Evolutionary conservation across 2,329 filamentous ascomycete genomes (phyloP).

Genomic region (Parascedosporium putredinis): DNA sequence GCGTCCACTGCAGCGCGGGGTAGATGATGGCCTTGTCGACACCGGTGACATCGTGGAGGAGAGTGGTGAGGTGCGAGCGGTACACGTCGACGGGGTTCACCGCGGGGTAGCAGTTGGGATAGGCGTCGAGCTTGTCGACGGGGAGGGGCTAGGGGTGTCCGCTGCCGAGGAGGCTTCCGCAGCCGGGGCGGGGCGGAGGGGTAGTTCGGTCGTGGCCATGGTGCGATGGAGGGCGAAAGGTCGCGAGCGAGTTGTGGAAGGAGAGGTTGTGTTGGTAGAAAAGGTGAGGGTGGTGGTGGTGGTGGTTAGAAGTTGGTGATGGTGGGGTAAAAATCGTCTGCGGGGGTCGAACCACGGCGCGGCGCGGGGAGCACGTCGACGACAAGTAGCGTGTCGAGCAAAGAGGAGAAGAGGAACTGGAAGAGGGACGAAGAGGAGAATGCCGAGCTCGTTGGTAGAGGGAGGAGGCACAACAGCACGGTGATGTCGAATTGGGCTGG

Average conservation of each 20-base stretch:
- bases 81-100: conserved; percentile 72
- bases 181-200: conserved; percentile 15
- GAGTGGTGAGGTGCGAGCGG: conserved; percentile 62
- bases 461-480: neutral
- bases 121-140: conserved; percentile 28
- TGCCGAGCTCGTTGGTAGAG: neutral
- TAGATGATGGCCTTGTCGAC: conserved; percentile 64
- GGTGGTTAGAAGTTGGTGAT: no score
- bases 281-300: no score
- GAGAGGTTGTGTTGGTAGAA: no score
- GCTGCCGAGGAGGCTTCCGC: conserved; percentile 16
- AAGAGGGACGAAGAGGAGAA: neutral
- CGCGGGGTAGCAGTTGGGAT: conserved; percentile 52
- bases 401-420: neutral
- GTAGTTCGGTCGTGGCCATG: conserved; percentile 15
- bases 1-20: conserved; percentile 67
- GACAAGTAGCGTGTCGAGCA: neutral
- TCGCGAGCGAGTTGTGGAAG: no score
- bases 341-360: neutral
- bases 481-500: neutral
- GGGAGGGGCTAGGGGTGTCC: conserved; percentile 22
- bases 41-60: conserved; percentile 58
- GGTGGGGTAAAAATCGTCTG: neutral
- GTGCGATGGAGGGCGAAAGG: conserved; percentile 7
- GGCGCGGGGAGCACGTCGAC: neutral